These are phyloP conservation scores for Volvariella volvacea DNA, from an alignment of 1,284 basidiomycete genomes.

Conservation along the genomic window DNA sequence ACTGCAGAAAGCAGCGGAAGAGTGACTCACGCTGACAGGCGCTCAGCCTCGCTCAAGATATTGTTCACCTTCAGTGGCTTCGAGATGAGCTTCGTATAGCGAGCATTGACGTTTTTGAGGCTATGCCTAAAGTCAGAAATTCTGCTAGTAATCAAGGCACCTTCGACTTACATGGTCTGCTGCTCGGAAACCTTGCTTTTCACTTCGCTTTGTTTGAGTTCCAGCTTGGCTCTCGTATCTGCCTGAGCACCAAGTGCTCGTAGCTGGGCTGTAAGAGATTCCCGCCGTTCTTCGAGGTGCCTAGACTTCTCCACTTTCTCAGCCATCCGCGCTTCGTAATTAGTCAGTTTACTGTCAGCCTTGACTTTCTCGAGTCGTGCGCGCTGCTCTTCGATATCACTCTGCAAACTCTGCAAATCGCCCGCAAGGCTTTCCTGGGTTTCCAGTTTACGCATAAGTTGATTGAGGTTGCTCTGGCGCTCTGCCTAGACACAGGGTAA, in stretches of 20 bases:
- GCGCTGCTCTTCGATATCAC: constrained; percentile 67
- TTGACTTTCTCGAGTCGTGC: constrained; percentile 51
- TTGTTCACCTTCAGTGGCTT: constrained; percentile 51
- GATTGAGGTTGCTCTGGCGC: constrained; percentile 43
- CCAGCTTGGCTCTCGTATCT: constrained; percentile 76
- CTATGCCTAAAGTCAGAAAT: constrained; percentile 28
- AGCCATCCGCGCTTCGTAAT: constrained; percentile 66
- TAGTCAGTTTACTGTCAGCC: constrained; percentile 49
- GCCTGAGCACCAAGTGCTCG: constrained; percentile 74
- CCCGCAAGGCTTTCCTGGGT: constrained; percentile 47
- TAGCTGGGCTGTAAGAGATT: constrained; percentile 70
- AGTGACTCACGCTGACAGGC: constrained; percentile 46
- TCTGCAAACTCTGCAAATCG: constrained; percentile 51
- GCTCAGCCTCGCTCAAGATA: constrained; percentile 69
- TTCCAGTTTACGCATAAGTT: constrained; percentile 50
- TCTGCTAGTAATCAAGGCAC: constrained; percentile 4
- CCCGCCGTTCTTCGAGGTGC: constrained; percentile 64
- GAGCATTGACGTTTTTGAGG: constrained; percentile 51
- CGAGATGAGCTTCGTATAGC: constrained; percentile 61
- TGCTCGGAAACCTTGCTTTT: constrained; percentile 62
- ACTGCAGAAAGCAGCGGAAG: neutral
- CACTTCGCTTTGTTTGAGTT: constrained; percentile 68
- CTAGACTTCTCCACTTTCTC: constrained; percentile 52
- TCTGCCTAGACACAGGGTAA: constrained; percentile 31
- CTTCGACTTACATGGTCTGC: constrained; percentile 52